Percentiles rank a stretch among this genome's conserved stretches.
Conservation (phyloP, 2,329 filamentous ascomycete genomes). For the Eurotiales sp. region DNA sequence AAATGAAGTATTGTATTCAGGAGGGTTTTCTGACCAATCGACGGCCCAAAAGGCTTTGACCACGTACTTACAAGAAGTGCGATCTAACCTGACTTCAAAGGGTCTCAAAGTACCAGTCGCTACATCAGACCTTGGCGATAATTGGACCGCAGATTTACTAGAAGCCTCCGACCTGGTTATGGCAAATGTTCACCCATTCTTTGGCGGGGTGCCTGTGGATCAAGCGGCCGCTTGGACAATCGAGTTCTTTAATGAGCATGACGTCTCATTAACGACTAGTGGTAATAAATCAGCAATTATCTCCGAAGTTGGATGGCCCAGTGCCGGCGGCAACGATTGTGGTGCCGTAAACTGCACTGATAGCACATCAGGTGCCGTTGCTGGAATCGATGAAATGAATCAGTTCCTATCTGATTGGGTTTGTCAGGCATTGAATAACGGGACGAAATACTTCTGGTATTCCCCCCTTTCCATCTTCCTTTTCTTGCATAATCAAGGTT, state of each 20-base stretch:
- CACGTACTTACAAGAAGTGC: conserved; percentile 63
- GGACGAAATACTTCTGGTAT: conserved; percentile 90
- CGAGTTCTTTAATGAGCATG: conserved; percentile 71
- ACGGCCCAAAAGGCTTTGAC: conserved; percentile 64
- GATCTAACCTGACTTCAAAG: conserved; percentile 65
- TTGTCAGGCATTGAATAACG: conserved; percentile 72
- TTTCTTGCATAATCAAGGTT: not conserved
- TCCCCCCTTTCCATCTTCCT: conserved; percentile 26
- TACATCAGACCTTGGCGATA: conserved; percentile 83
- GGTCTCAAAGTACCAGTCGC: conserved; percentile 71
- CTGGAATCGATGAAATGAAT: conserved; percentile 77
- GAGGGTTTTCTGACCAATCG: conserved; percentile 46
- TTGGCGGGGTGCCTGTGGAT: conserved; percentile 68
- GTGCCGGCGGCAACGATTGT: conserved; percentile 74
- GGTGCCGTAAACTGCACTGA: conserved; percentile 58
- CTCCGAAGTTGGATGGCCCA: conserved; percentile 89
- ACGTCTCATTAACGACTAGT: conserved; percentile 61
- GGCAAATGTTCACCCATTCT: conserved; percentile 97
- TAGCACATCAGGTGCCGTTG: conserved; percentile 62
- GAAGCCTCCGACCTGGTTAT: conserved; percentile 78
- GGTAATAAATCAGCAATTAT: conserved; percentile 70
- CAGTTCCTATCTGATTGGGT: conserved; percentile 83
- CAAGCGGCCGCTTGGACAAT: conserved; percentile 76
- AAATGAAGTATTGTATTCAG: conserved; percentile 60
- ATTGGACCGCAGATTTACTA: conserved; percentile 72